phyloP scores from a whole-genome alignment of 148 eudicot species.

The Mesembryanthemum crystallinum region DNA sequence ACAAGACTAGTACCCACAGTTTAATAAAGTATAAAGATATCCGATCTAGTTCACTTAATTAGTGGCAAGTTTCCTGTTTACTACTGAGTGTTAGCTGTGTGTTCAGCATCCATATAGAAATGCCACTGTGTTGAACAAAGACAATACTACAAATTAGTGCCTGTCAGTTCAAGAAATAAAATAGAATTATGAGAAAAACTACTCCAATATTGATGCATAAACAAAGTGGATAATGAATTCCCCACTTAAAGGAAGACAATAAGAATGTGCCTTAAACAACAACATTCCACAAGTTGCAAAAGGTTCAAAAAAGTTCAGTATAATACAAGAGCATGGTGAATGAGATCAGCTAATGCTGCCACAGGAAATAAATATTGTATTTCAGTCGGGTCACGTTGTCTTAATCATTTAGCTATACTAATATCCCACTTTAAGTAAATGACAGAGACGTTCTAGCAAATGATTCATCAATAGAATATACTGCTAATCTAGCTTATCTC shows the following conservation, averaged over 20 bases:
- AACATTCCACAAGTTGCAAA: slow-evolving; percentile 1
- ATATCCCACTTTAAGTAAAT: slow-evolving; percentile 9
- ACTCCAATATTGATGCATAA: no score
- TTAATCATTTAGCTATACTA: slow-evolving; percentile 5
- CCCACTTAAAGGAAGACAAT: slow-evolving; percentile 14
- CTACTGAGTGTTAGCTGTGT: not conserved
- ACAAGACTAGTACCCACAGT: no score
- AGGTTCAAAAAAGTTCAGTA: no score
- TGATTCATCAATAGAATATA: not conserved
- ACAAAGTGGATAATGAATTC: not conserved
- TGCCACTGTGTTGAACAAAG: not conserved
- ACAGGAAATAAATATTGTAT: not conserved
- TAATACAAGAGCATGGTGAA: not conserved
- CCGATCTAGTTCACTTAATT: slow-evolving; percentile 4
- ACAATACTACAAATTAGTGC: not conserved
- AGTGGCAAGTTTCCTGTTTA: not conserved
- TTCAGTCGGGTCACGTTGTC: not conserved
- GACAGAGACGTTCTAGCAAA: slow-evolving; percentile 11
- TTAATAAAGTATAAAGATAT: slow-evolving; percentile 1
- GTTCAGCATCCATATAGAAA: slow-evolving; percentile 1
- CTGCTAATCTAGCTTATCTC: not conserved
- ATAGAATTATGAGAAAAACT: no score
- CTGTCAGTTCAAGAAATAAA: not conserved
- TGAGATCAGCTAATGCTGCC: slow-evolving; percentile 1
- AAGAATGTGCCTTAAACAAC: not conserved